These are phyloP conservation scores for Groenewaldozyma auringiensis DNA, from an alignment of 1,139 yeast genomes.

Conservation along the genomic window DNA sequence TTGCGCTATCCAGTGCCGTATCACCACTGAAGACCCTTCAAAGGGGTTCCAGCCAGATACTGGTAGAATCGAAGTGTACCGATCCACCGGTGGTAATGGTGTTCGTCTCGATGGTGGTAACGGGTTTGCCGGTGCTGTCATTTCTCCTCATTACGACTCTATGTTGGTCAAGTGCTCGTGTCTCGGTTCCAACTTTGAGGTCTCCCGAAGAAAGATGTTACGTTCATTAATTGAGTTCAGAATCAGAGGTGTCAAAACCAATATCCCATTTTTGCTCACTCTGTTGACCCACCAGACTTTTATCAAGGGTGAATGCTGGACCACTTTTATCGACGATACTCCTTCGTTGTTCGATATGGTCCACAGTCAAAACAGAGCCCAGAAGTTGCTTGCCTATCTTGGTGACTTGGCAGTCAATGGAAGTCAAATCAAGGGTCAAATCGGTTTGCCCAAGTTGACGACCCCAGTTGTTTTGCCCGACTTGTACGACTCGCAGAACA, in stretches of 20 bases:
- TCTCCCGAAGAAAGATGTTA: slow-evolving; percentile 94
- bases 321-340: slow-evolving; percentile 96
- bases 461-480: slow-evolving; percentile 70
- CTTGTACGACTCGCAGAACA: slow-evolving; percentile 50
- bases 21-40: slow-evolving; percentile 96
- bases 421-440: slow-evolving; percentile 88
- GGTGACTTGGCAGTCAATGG: slow-evolving; percentile 95
- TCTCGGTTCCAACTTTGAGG: slow-evolving; percentile 93
- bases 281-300: slow-evolving; percentile 87
- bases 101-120: slow-evolving; percentile 98
- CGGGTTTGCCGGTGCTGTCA: slow-evolving; percentile 97
- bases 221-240: slow-evolving; percentile 95
- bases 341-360: slow-evolving; percentile 94
- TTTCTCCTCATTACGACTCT: slow-evolving; percentile 96
- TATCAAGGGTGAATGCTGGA: slow-evolving; percentile 87
- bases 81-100: slow-evolving; percentile 99
- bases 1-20: slow-evolving; percentile 97
- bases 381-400: slow-evolving; percentile 77
- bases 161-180: slow-evolving; percentile 98
- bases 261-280: slow-evolving; percentile 93
- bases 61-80: slow-evolving; percentile 95
- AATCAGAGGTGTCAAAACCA: slow-evolving; percentile 97
- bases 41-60: slow-evolving; percentile 98
- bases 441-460: slow-evolving; percentile 77
- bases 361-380: slow-evolving; percentile 93